phyloP scores from a whole-genome alignment of 306 rosid species.

The Gastrolobium villosum region DNA sequence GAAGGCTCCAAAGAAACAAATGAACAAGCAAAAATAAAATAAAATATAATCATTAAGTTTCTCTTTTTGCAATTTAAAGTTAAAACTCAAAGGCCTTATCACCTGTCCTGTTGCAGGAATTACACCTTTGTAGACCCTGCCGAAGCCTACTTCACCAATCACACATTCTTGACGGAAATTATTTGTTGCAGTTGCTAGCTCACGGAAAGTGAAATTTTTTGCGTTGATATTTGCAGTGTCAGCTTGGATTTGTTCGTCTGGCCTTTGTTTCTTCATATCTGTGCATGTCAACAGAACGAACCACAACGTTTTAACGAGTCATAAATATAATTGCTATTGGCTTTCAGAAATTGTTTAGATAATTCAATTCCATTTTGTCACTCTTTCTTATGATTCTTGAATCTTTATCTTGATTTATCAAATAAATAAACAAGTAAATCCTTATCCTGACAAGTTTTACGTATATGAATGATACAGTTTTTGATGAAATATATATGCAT shows the following conservation, averaged over 20 bases:
- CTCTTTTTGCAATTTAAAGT: not conserved
- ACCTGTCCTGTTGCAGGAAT: slow-evolving; percentile 79
- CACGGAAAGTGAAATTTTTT: slow-evolving; percentile 76
- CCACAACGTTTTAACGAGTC: not conserved
- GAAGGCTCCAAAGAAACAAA: not conserved
- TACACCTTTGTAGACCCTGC: slow-evolving; percentile 82
- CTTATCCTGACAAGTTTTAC: not conserved
- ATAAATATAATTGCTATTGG: not conserved
- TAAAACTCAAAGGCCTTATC: not conserved
- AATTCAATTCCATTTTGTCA: not conserved
- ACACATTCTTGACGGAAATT: slow-evolving; percentile 91
- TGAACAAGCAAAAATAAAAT: not conserved
- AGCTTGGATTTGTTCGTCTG: slow-evolving; percentile 44
- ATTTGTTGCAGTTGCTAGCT: slow-evolving; percentile 91
- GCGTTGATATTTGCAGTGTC: slow-evolving; percentile 58
- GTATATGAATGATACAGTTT: not conserved
- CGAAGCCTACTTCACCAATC: slow-evolving; percentile 84
- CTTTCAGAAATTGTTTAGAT: not conserved
- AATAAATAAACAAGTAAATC: not conserved
- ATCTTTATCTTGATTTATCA: not conserved
- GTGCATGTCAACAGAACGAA: slow-evolving; percentile 32
- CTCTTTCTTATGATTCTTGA: not conserved
- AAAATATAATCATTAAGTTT: not conserved
- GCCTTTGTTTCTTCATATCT: slow-evolving; percentile 55
- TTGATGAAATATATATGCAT: slow-evolving; percentile 3